phyloP scores from a whole-genome alignment of 2,329 filamentous ascomycete genomes.

The Dothiorella sarmentorum region DNA sequence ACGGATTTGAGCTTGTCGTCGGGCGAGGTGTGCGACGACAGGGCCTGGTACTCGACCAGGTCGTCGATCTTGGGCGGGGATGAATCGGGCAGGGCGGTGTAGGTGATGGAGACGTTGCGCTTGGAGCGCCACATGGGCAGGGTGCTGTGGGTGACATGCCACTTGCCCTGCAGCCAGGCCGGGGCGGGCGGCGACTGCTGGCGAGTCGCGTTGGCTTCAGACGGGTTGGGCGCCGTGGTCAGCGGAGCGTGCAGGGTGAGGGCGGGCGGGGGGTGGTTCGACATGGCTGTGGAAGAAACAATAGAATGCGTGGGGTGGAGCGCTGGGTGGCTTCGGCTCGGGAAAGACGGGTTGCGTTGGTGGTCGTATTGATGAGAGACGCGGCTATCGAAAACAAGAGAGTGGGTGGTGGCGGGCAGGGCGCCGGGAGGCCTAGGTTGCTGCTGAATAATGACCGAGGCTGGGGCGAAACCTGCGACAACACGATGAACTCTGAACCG shows the following conservation, averaged over 20 bases:
- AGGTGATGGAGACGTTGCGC: conserved; percentile 77
- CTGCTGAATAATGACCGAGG: no score
- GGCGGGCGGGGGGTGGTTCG: not conserved
- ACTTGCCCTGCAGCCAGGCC: conserved; percentile 31
- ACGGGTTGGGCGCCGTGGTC: not conserved
- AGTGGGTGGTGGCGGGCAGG: no score
- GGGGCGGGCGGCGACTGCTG: conserved; percentile 34
- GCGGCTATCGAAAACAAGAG: no score
- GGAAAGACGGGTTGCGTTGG: no score
- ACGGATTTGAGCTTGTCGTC: conserved; percentile 49
- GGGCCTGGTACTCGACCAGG: conserved; percentile 66
- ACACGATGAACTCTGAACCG: no score
- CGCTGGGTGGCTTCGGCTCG: no score
- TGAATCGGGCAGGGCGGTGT: conserved; percentile 51
- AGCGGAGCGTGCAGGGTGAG: conserved; percentile 19
- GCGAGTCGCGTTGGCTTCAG: not conserved
- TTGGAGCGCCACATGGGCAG: conserved; percentile 71
- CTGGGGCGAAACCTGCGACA: no score
- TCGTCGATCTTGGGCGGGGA: conserved; percentile 57
- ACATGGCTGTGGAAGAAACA: no score
- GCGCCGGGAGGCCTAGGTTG: no score
- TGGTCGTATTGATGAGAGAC: no score
- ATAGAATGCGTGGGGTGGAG: no score
- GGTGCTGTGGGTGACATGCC: conserved; percentile 39
- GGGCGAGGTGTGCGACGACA: no score